Evolutionary conservation across 192 early-diverging fungal genomes (phyloP).

Genomic region (Jimgerdemannia lactiflua): DNA sequence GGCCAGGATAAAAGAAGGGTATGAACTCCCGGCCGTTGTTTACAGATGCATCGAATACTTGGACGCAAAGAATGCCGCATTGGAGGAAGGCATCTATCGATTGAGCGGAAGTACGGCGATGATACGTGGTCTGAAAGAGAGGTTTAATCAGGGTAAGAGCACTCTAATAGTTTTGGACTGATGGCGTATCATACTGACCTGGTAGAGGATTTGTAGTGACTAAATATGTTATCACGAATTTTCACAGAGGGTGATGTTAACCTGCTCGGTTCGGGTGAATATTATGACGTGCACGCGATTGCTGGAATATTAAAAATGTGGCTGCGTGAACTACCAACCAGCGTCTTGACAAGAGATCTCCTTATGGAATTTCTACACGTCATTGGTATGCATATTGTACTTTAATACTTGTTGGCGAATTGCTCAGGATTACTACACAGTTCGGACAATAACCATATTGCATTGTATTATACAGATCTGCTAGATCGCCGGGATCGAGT

Average conservation of each 20-base stretch:
- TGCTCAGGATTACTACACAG: background rate
- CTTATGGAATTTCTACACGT: constrained; percentile 81
- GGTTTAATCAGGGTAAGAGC: constrained; percentile 64
- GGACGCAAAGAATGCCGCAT: constrained; percentile 82
- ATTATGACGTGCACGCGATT: constrained; percentile 93
- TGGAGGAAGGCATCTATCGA: constrained; percentile 96
- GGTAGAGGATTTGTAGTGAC: background rate
- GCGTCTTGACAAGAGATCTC: constrained; percentile 88
- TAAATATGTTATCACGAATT: background rate
- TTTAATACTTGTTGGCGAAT: background rate
- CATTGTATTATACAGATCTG: constrained; percentile 50
- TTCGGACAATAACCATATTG: too few relatives aligned
- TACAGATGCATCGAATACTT: constrained; percentile 96
- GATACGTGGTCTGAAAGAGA: constrained; percentile 73
- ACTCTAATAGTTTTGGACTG: background rate
- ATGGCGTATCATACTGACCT: background rate
- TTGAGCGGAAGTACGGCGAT: constrained; percentile 74
- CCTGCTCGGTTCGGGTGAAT: constrained; percentile 54
- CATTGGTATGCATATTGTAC: constrained; percentile 46
- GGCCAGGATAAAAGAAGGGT: constrained; percentile 69
- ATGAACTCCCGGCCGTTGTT: constrained; percentile 86
- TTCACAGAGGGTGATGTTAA: constrained; percentile 69
- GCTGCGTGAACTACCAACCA: constrained; percentile 84
- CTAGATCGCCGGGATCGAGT: constrained; percentile 78
- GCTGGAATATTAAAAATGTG: constrained; percentile 91